These are phyloP conservation scores for Daedaleopsis nitida DNA, from an alignment of 768 basidiomycete genomes.

Conservation along the genomic window DNA sequence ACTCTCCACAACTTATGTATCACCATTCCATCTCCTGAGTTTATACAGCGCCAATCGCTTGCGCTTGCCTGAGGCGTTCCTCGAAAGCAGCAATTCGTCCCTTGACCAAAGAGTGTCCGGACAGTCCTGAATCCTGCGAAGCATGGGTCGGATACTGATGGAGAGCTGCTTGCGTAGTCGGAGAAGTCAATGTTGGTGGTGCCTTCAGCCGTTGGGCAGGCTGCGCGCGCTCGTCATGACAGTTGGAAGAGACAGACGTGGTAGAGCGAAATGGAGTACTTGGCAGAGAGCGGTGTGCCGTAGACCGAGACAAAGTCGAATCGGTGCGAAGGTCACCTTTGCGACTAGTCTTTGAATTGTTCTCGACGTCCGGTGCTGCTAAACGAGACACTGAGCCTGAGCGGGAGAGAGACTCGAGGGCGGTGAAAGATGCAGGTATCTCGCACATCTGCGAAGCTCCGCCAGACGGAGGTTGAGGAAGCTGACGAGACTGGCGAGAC, in stretches of 20 bases:
- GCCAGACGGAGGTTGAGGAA: conserved; percentile 8
- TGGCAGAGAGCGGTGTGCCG: neutral
- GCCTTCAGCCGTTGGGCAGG: neutral
- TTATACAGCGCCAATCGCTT: conserved; percentile 8
- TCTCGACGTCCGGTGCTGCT: too few species aligned
- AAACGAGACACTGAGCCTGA: neutral
- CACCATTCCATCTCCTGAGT: neutral
- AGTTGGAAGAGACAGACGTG: neutral
- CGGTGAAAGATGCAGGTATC: conserved; percentile 10
- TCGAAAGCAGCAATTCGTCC: conserved; percentile 23
- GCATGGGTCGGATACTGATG: conserved; percentile 3
- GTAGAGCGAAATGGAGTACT: too few species aligned
- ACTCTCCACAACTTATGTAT: too few species aligned
- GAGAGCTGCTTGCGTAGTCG: neutral
- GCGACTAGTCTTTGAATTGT: too few species aligned
- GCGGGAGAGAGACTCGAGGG: conserved; percentile 8
- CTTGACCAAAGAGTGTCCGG: conserved; percentile 12
- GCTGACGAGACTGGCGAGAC: conserved; percentile 7
- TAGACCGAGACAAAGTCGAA: neutral
- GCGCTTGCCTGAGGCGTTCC: conserved; percentile 12
- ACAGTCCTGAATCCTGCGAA: conserved; percentile 4
- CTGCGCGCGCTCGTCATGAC: neutral
- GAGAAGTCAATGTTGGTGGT: neutral
- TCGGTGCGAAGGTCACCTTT: neutral
- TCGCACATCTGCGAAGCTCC: neutral